Evolutionary conservation across 805 yeast species (phyloP), one percentile per base, ranked within the genome.

Genomic region (Barnettozyma pratensis): DNA sequence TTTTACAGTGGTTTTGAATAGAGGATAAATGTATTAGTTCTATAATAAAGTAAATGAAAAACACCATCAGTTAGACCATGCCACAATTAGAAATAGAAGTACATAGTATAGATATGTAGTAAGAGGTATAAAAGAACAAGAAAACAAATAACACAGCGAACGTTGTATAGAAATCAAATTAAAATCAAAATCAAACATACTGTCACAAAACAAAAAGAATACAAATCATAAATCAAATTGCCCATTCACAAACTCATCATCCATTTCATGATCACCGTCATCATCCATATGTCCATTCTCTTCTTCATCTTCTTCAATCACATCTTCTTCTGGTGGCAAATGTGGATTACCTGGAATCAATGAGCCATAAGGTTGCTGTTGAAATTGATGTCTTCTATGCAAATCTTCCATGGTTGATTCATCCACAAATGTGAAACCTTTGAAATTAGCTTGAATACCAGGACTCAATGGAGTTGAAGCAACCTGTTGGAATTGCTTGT

Each of bases 341-440:
- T 84, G 81, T 7, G 91, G 90, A 62, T 86, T 81, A 3, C 90
- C 90, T 3, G 87, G 87, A 32, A 87, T 83, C 55, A 87, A 79
- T 1, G 91, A 83, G 5, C 90, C 91, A 12, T 79, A 81, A 46
- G 74, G 79, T 37, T 54, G 50, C 28, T 47, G 50, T 29, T 47
- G 50, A 10, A 34, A 38, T 30, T 53, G 56, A 4, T 49, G 45
- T 45, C 58, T 56, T 46, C 47, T 63, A 58, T 85, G 85, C 67
- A 86, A 87, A 57, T 91, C 97, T 60, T 91, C 96, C 75, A 92
- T 82, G 31, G 96, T 80, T 28, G 95, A 85, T 54, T 87, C 97
- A 65, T 91, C 97, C 43, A 92, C 97, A 67, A 87, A 94, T 0
- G 99, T 94, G 67, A 94, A 94, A 0, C 99, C 99, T 60, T 88